Evolutionary conservation across 192 early-diverging fungal genomes (phyloP).

Genomic region (Coemansia sp.): DNA sequence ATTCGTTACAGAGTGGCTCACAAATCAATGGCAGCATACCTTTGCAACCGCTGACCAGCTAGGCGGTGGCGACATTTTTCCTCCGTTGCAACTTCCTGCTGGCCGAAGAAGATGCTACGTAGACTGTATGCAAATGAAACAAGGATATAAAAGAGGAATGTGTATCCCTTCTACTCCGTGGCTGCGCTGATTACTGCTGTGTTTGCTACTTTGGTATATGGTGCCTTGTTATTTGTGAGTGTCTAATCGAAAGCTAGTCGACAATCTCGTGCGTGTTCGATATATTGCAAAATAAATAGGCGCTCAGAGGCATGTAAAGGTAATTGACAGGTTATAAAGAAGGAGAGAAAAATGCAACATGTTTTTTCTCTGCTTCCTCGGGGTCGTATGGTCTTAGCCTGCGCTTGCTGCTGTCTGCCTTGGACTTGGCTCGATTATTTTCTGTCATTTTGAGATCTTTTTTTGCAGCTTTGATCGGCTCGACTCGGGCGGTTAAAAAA

Average conservation of each 20-base stretch:
- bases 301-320: not conserved
- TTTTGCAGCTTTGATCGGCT: not conserved
- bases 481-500: no score
- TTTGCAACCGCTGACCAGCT: conserved; percentile 47
- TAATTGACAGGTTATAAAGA: not conserved
- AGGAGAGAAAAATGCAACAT: not conserved
- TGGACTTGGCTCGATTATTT: no score
- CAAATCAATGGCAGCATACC: conserved; percentile 11
- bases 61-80: conserved; percentile 1
- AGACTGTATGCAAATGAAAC: not conserved
- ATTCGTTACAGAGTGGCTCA: not conserved
- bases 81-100: not conserved
- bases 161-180: not conserved
- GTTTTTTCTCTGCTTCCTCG: not conserved
- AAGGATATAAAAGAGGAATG: not conserved
- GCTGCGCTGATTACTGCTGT: not conserved
- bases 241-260: not conserved
- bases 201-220: not conserved
- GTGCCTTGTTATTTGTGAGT: not conserved
- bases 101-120: not conserved
- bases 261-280: not conserved
- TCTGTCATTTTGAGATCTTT: no score
- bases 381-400: no score
- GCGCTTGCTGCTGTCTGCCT: no score
- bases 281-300: not conserved